These are phyloP conservation scores for Rhododendron williamsianum DNA, from an alignment of 148 eudicot species.

Conservation along the genomic window DNA sequence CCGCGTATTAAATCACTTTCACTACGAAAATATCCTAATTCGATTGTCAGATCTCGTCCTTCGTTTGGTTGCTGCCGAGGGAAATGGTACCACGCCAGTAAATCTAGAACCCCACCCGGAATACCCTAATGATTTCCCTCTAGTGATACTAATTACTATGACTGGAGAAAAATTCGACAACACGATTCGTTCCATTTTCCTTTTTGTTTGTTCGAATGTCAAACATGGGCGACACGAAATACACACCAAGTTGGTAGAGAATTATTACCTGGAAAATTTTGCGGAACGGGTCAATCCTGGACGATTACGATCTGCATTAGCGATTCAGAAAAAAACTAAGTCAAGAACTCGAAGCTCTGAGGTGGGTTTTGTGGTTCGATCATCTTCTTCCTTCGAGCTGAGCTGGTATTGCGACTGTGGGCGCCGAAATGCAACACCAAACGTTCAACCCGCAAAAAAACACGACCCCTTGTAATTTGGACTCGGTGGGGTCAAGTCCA, in stretches of 20 bases:
- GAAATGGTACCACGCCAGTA: not conserved
- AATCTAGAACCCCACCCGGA: not conserved
- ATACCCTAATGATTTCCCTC: not conserved
- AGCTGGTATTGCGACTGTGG: not conserved
- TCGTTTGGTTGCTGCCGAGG: not conserved
- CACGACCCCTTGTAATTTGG: too few species aligned
- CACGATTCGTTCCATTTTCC: not conserved
- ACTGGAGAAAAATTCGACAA: too few species aligned
- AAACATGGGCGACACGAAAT: not conserved
- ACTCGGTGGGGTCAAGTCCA: too few species aligned
- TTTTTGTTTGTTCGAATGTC: not conserved
- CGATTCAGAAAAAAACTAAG: not conserved
- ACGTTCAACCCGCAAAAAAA: not conserved
- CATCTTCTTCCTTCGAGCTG: not conserved
- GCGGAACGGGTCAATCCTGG: not conserved
- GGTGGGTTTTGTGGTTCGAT: not conserved
- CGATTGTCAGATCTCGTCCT: not conserved
- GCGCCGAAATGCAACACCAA: constrained; percentile 4
- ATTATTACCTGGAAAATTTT: not conserved
- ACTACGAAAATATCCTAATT: not conserved
- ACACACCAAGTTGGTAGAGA: not conserved
- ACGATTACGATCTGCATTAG: not conserved
- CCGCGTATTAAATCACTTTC: not conserved
- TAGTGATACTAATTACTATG: not conserved
- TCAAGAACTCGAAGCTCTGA: not conserved